Conservation (phyloP, 139 green algal genomes). For the Closterium sp. region DNA sequence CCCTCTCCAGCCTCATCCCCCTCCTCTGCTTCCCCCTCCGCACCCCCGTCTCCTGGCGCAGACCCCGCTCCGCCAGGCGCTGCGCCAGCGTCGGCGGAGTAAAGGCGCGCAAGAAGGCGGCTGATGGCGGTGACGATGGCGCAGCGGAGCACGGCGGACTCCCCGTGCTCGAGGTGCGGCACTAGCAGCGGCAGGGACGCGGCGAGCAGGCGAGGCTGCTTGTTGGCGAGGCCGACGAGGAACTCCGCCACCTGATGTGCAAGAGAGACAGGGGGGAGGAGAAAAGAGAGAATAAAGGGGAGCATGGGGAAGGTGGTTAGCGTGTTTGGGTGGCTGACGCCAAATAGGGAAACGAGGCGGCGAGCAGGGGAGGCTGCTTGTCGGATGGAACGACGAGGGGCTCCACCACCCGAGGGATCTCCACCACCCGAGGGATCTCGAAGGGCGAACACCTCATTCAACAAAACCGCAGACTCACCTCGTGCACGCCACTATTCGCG, state of each 20-base stretch:
- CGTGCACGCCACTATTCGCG: slow-evolving; percentile 18
- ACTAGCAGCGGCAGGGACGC: slow-evolving; percentile 60
- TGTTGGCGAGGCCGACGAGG: slow-evolving; percentile 58
- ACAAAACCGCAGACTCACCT: slow-evolving; percentile 17
- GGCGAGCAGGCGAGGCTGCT: slow-evolving; percentile 57
- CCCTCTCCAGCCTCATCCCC: not conserved
- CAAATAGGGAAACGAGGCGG: too few species aligned
- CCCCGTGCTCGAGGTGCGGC: slow-evolving; percentile 66
- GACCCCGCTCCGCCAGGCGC: not conserved
- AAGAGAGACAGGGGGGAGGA: too few species aligned
- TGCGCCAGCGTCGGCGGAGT: slow-evolving; percentile 8
- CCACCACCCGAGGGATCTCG: too few species aligned
- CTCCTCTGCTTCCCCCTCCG: not conserved
- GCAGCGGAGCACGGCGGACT: slow-evolving; percentile 69
- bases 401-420: too few species aligned
- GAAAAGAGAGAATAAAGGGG: too few species aligned
- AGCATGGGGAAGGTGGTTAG: too few species aligned
- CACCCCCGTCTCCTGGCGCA: not conserved
- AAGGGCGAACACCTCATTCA: too few species aligned
- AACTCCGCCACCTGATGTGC: slow-evolving; percentile 34
- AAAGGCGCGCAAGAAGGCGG: slow-evolving; percentile 40
- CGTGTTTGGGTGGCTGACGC: too few species aligned
- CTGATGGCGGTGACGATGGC: slow-evolving; percentile 70
- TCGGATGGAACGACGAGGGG: too few species aligned
- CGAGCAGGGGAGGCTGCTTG: too few species aligned